phyloP scores from a whole-genome alignment of 2,329 filamentous ascomycete species.

The Verticillium klebahnii region DNA sequence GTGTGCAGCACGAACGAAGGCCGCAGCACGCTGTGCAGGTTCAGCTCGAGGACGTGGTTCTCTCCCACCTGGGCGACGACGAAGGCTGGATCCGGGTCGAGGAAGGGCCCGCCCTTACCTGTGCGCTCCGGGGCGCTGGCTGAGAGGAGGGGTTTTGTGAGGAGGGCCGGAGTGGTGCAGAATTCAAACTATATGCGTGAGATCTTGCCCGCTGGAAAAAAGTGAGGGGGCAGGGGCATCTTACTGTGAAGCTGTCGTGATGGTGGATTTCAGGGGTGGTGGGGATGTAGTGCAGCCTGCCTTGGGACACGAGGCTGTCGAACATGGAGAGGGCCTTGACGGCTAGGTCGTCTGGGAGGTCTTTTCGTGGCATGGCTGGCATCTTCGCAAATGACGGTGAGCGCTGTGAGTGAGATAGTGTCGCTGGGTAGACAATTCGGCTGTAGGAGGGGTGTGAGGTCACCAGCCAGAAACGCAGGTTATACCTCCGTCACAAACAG shows the following conservation, averaged over 20 bases:
- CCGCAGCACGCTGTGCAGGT: conserved; percentile 29
- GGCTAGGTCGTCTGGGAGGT: not conserved
- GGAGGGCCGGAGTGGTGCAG: conserved; percentile 16
- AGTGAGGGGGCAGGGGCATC: not conserved
- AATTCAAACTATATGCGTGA: conserved; percentile 20
- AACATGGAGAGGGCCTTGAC: not conserved
- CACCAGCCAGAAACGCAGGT: no score
- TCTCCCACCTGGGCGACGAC: conserved; percentile 20
- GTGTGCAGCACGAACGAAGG: conserved; percentile 33
- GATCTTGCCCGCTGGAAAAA: not conserved
- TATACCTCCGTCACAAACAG: no score
- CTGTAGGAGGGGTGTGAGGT: not conserved
- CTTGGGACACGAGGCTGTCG: not conserved
- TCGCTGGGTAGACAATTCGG: not conserved
- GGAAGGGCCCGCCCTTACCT: conserved; percentile 18
- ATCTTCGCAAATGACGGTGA: not conserved
- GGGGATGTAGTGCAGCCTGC: not conserved
- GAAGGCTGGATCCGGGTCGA: conserved; percentile 23
- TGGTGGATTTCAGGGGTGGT: not conserved
- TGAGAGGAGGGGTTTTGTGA: conserved; percentile 2
- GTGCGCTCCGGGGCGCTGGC: conserved; percentile 18
- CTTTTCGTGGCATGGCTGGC: not conserved
- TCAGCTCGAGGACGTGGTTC: conserved; percentile 27
- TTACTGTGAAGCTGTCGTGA: not conserved
- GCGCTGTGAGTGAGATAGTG: not conserved